These are phyloP conservation scores for Quercus parvula DNA, from an alignment of 306 rosid genomes.

Conservation along the genomic window DNA sequence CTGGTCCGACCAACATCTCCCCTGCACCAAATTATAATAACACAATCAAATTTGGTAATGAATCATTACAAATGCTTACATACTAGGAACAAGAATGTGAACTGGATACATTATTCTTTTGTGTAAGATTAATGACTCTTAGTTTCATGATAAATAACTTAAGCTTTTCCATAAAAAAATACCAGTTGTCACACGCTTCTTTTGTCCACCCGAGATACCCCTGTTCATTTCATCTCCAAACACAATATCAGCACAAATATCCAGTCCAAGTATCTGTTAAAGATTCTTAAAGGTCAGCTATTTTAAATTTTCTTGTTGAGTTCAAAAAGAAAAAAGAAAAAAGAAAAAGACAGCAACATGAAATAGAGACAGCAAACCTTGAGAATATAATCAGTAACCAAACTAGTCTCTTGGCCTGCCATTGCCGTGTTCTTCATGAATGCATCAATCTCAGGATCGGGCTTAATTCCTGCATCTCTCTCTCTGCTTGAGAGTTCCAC, in stretches of 20 bases:
- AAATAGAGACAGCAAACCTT: slow-evolving; percentile 23
- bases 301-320: not conserved
- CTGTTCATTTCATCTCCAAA: slow-evolving; percentile 56
- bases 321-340: not conserved
- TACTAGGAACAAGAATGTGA: not conserved
- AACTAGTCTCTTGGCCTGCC: slow-evolving; percentile 55
- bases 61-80: not conserved
- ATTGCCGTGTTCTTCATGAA: slow-evolving; percentile 69
- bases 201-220: slow-evolving; percentile 67
- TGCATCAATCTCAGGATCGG: slow-evolving; percentile 71
- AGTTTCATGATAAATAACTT: not conserved
- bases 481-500: slow-evolving; percentile 65
- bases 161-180: not conserved
- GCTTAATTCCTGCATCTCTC: slow-evolving; percentile 61
- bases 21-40: slow-evolving; percentile 43
- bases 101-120: not conserved
- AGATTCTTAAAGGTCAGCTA: not conserved
- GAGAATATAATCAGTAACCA: slow-evolving; percentile 62
- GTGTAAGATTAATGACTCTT: not conserved
- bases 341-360: not conserved
- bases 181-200: slow-evolving; percentile 61
- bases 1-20: slow-evolving; percentile 91
- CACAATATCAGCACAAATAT: slow-evolving; percentile 53
- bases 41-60: not conserved
- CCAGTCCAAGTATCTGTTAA: slow-evolving; percentile 51